Percentiles rank a stretch among this genome's conserved stretches.
Conservation (phyloP, 306 rosid species). For the Crotalaria pallida region DNA sequence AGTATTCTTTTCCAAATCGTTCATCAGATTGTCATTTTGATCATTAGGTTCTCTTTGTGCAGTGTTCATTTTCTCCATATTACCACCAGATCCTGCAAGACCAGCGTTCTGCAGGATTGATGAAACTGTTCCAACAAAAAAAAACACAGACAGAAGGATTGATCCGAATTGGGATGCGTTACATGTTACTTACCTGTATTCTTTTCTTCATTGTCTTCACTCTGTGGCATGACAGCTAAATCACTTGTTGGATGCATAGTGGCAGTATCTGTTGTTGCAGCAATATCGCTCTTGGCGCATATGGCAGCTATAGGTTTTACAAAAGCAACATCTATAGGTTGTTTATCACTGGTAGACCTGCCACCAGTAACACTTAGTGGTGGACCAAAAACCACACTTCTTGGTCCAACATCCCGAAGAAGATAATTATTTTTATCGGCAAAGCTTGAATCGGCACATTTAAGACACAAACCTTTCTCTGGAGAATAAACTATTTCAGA, state of each 20-base stretch:
- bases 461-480: conserved; percentile 63
- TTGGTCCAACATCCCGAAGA: conserved; percentile 53
- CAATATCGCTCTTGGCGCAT: conserved; percentile 20
- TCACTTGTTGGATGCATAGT: conserved; percentile 21
- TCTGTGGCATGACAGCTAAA: conserved; percentile 28
- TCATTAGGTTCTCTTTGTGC: conserved; percentile 24
- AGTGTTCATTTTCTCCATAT: conserved; percentile 28
- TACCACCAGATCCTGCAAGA: conserved; percentile 42
- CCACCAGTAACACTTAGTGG: conserved; percentile 32
- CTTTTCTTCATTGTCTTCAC: conserved; percentile 24
- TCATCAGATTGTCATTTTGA: conserved; percentile 21
- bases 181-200: conserved; percentile 31
- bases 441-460: conserved; percentile 57
- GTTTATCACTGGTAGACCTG: conserved; percentile 31
- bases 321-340: conserved; percentile 29
- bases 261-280: conserved; percentile 30
- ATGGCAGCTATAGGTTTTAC: conserved; percentile 21
- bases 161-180: neutral
- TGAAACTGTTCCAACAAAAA: conserved; percentile 20
- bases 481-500: conserved; percentile 94
- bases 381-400: conserved; percentile 32
- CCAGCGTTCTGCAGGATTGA: conserved; percentile 21
- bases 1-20: conserved; percentile 15
- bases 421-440: conserved; percentile 36
- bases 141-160: neutral